Evolutionary conservation across 2,329 filamentous ascomycete species (phyloP).

Genomic region (Fusarium hostae): DNA sequence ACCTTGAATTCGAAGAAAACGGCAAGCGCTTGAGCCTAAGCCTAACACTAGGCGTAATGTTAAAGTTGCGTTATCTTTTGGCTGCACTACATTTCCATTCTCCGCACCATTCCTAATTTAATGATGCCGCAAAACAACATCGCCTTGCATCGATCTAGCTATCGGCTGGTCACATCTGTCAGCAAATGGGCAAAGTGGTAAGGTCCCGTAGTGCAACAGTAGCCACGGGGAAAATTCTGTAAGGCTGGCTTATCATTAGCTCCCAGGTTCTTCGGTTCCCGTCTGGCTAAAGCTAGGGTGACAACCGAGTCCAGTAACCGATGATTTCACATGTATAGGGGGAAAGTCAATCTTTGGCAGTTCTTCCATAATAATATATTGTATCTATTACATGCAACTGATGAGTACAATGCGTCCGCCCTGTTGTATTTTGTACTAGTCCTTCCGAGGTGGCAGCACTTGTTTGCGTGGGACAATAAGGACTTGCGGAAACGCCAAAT

Average conservation of each 20-base stretch:
- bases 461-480: neutral
- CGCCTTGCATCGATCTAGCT: neutral
- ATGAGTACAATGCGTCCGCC: neutral
- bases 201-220: neutral
- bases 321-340: neutral
- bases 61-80: neutral
- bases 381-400: neutral
- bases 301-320: neutral
- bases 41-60: neutral
- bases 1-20: neutral
- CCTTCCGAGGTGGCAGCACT: neutral
- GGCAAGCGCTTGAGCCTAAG: neutral
- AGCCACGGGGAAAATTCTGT: neutral
- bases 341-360: neutral
- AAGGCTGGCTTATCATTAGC: neutral
- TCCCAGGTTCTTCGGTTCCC: neutral
- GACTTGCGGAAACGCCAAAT: neutral
- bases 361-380: neutral
- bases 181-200: neutral
- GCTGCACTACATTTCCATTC: neutral
- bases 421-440: neutral
- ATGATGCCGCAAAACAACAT: conserved; percentile 16
- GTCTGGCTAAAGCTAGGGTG: neutral
- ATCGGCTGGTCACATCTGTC: neutral
- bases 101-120: conserved; percentile 7